These are phyloP conservation scores for Mimosa pudica DNA, from an alignment of 306 rosid species.

Conservation along the genomic window DNA sequence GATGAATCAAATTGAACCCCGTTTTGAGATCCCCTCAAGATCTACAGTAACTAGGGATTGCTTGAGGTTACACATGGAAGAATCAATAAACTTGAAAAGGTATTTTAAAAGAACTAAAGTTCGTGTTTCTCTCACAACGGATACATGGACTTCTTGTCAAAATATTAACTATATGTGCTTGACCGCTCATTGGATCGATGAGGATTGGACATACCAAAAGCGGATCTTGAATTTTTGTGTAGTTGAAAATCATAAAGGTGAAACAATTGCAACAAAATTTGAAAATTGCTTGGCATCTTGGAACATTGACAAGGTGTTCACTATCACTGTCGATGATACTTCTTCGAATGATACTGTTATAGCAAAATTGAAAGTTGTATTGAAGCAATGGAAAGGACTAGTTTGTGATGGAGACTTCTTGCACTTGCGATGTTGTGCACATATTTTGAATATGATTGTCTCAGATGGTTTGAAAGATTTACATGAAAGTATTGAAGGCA, in stretches of 20 bases:
- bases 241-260: not conserved
- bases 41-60: not conserved
- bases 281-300: not conserved
- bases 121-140: not conserved
- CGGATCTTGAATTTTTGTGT: not conserved
- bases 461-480: not conserved
- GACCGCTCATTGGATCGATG: not conserved
- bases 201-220: not conserved
- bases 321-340: not conserved
- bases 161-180: not conserved
- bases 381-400: not conserved
- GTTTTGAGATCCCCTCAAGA: not conserved
- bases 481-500: not conserved
- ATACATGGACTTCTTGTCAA: not conserved
- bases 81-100: not conserved
- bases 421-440: not conserved
- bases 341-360: not conserved
- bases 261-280: not conserved
- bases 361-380: not conserved
- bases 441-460: not conserved
- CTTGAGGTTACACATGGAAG: not conserved
- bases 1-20: not conserved
- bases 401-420: not conserved
- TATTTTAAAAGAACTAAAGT: no score
- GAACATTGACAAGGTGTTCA: not conserved